A percentile compares a stretch with the other conserved stretches of the same genome.
These are phyloP conservation scores for Backusella liffmaniae DNA, from an alignment of 192 early-diverging fungal species.

Conservation along the genomic window DNA sequence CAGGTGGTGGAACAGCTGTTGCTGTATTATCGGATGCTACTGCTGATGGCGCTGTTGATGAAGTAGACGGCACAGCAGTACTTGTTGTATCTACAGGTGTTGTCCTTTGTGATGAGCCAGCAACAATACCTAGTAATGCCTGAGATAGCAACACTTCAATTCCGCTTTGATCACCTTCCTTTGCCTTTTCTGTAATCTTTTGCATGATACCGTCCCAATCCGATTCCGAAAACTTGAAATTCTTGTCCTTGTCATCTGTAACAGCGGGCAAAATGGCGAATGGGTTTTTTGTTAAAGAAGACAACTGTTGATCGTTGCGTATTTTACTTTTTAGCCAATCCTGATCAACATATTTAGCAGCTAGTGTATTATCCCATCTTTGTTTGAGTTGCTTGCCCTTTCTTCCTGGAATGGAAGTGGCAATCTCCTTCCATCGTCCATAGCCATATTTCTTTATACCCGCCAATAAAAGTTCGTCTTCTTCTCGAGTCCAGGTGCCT, in stretches of 20 bases:
- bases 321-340: conserved; percentile 29
- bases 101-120: not conserved
- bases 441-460: conserved; percentile 34
- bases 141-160: conserved; percentile 20
- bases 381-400: conserved; percentile 37
- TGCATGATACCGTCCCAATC: conserved; percentile 29
- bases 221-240: conserved; percentile 14
- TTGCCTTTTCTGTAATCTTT: conserved; percentile 30
- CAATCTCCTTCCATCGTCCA: conserved; percentile 35
- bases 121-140: conserved; percentile 13
- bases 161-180: conserved; percentile 13
- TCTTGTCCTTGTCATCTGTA: not conserved
- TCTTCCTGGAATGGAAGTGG: conserved; percentile 28
- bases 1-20: not conserved
- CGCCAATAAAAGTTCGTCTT: conserved; percentile 30
- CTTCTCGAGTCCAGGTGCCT: conserved; percentile 34
- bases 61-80: not conserved
- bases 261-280: not conserved
- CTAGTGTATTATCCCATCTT: conserved; percentile 33
- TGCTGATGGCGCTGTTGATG: not conserved
- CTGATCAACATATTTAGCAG: conserved; percentile 33
- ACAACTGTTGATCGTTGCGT: conserved; percentile 10
- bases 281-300: not conserved
- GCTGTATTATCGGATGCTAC: not conserved
- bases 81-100: not conserved